These are phyloP conservation scores for Firmiana major DNA, from an alignment of 345 rosid genomes.

Conservation along the genomic window DNA sequence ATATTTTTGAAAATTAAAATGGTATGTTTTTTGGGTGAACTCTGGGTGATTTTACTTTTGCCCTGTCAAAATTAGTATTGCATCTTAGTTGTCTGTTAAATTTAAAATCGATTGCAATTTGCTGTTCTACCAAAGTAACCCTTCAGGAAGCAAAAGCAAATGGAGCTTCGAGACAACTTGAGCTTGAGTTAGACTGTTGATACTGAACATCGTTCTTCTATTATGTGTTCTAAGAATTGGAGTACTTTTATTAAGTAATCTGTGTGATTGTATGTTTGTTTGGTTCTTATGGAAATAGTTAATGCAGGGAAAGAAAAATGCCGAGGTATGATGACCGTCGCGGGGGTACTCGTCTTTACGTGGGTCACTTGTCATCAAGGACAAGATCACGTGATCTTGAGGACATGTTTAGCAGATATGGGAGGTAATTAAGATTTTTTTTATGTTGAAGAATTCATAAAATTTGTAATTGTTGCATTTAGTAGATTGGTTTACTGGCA, in stretches of 20 bases:
- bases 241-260: not conserved
- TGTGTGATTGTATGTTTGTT: not conserved
- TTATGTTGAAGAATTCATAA: not conserved
- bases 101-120: not conserved
- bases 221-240: not conserved
- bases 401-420: conserved; percentile 67
- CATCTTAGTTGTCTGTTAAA: not conserved
- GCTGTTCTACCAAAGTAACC: not conserved
- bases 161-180: not conserved
- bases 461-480: not conserved
- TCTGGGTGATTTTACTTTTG: not conserved
- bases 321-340: conserved; percentile 74
- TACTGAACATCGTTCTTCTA: not conserved
- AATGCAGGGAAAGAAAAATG: conserved; percentile 39
- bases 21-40: not conserved
- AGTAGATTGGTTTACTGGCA: not conserved
- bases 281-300: not conserved
- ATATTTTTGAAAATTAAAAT: not conserved
- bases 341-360: conserved; percentile 65
- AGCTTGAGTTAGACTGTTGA: not conserved
- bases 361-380: conserved; percentile 62
- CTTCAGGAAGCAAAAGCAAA: not conserved
- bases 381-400: conserved; percentile 73
- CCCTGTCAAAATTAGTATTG: not conserved
- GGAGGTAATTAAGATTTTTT: conserved; percentile 40